Conservation (phyloP, 2,329 filamentous ascomycete genomes). For the Sporothrix luriei region DNA sequence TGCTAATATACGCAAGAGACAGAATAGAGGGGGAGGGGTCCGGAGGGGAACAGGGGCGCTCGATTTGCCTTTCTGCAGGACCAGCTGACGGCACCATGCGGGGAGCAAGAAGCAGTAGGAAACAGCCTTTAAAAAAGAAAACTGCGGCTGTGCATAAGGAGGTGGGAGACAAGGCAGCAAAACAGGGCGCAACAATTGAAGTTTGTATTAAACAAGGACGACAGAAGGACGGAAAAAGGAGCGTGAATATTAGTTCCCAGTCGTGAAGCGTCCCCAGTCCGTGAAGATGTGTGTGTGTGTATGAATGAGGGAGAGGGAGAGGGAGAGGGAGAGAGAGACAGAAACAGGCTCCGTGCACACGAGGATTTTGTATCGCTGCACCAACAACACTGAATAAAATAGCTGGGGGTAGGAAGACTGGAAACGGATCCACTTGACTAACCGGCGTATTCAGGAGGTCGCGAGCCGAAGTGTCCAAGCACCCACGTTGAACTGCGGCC, state of each 20-base stretch:
- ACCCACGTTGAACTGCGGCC: conserved; percentile 30
- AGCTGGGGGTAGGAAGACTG: conserved; percentile 1
- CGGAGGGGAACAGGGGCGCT: conserved; percentile 14
- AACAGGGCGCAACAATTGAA: not conserved
- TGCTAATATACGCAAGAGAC: conserved; percentile 18
- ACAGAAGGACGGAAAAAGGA: not conserved
- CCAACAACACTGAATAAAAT: not conserved
- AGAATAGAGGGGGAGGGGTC: conserved; percentile 24
- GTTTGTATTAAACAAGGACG: not conserved
- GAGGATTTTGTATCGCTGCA: conserved; percentile 31
- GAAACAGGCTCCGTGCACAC: not conserved
- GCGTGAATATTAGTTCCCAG: not conserved
- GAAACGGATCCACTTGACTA: conserved; percentile 31
- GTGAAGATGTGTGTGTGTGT: not conserved
- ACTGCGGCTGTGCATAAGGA: not conserved
- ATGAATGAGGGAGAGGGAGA: not conserved
- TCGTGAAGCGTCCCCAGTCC: not conserved
- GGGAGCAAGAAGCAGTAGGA: not conserved
- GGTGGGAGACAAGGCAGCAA: not conserved
- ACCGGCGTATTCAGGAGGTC: conserved; percentile 26
- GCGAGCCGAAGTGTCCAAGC: conserved; percentile 33
- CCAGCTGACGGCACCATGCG: conserved; percentile 24
- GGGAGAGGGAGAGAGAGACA: not conserved
- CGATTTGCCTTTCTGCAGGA: conserved; percentile 25
- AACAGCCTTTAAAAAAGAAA: not conserved